Base-by-base conservation (phyloP, 176 grass and related monocot genomes). In the Lolium multiflorum region DNA sequence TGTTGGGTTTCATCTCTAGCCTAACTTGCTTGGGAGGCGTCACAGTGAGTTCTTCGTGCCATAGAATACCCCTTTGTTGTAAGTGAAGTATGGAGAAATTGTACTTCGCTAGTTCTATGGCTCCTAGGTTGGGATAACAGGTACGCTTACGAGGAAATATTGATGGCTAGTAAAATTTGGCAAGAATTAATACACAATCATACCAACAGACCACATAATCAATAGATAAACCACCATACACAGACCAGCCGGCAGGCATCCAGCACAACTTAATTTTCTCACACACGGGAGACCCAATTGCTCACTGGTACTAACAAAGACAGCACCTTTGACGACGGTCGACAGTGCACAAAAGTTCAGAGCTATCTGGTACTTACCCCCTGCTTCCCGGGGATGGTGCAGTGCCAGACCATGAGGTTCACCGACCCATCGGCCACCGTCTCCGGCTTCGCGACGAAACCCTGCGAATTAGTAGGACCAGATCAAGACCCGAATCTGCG, bases 341-440 rank as follows among this genome's bases (percentile, higher is more conserved):
- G 31, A 35, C 31, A 35, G 31, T 35, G 31, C 31, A 35, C 31
- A 35, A 35, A 35, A 35, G 2, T 35, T 35, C 31, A 35, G 31
- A 35, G 31, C 31, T 35, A 35, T 35, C 31, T 35, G 31, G 15
- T 26, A 64, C 43, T 92, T 86, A 92, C 90, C 88, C 86, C 93
- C 66, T 91, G 79, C 83, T 91, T 93, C 49, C 93, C 91, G 16
- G 93, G 90, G 71, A 95, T 95, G 66, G 31, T 89, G 73, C 91
- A 93, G 17, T 89, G 79, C 91, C 91, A 95, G 11, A 84, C 22
- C 90, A 95, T 93, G 48, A 95, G 88, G 82, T 95, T 91, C 41
- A 80, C 83, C 43, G 91, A 91, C 18, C 91, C 93, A 28, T 95
- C 85, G 21, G 47, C 71, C 31, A 87, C 46, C 31, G 83, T 89